Evolutionary conservation across 2,329 filamentous ascomycete species (phyloP), one percentile per base, ranked within the genome.

Genomic region (Ambrosiella xylebori): DNA sequence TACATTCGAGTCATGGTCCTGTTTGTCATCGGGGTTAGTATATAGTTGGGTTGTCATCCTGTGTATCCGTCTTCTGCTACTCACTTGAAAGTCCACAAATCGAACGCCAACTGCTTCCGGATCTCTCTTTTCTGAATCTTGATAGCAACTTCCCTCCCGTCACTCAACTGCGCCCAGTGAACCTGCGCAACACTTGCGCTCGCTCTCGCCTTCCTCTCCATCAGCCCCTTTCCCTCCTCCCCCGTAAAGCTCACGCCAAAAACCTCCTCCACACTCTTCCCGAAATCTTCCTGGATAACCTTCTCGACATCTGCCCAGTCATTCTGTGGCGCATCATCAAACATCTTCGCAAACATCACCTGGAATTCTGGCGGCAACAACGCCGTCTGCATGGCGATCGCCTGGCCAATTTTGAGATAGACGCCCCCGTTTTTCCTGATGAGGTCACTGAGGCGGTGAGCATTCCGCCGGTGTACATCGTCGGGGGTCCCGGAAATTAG

Each of bases 51-150:
- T 54, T 15, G 36, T 41, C 17, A 4, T 39, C 13, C 1, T 15
- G 15, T 39, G 27, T 54, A 54, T 39, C 51, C 38, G 12, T 15
- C 15, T 37, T 38, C n/a, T 15, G 44, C n/a, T 35, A 68, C 78
- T 71, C 70, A 86, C 78, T 89, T 89, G 75, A 96, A 96, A 2
- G 90, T 85, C 89, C 89, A 96, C 56, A 98, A 69, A 74, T 98
- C 93, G 89, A 89, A 95, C 3, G 83, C 82, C 41, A 96, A 86
- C 71, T 97, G 93, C 66, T 85, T 82, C 17, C 80, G 82, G 67
- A 98, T 97, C 74, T 96, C 91, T 55, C 84, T 80, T 73, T 97
- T 98, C 74, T 98, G 93, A 3, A 98, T 84, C 74, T 98, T 98
- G 67, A 98, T 80, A 1, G 93, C 93, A 19, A 97, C 86, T 73